Conservation (phyloP, 164 flowering plant species). For the Kalanchoe fedtschenkoi region DNA sequence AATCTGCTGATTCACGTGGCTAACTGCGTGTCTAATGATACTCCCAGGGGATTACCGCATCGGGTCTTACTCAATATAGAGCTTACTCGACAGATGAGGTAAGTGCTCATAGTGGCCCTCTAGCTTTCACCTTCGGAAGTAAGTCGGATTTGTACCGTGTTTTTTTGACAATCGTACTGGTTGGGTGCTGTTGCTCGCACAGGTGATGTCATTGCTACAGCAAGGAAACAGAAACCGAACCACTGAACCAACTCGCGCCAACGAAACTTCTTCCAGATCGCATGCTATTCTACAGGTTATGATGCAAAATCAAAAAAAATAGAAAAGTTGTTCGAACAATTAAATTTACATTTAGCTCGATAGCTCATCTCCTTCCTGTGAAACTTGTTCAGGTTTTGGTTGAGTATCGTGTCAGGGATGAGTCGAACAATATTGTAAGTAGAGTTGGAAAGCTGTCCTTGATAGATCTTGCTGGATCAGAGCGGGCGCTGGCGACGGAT, state of each 20-base stretch:
- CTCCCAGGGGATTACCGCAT: constrained; percentile 73
- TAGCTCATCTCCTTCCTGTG: neutral
- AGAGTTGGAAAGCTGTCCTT: constrained; percentile 82
- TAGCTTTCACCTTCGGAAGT: neutral
- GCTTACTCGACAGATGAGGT: constrained; percentile 94
- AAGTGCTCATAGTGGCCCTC: constrained; percentile 3
- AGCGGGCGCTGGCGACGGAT: constrained; percentile 93
- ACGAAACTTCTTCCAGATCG: constrained; percentile 92
- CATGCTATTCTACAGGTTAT: constrained; percentile 93
- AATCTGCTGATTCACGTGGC: neutral
- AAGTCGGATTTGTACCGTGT: neutral
- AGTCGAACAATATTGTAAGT: constrained; percentile 40
- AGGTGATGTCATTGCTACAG: constrained; percentile 92
- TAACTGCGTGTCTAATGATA: neutral
- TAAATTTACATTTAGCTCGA: neutral
- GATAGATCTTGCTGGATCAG: constrained; percentile 93
- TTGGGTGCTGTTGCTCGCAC: constrained; percentile 9
- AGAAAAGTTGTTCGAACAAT: neutral
- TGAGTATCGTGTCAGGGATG: constrained; percentile 66
- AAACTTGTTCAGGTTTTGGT: constrained; percentile 42
- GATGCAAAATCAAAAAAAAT: neutral
- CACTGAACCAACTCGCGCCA: constrained; percentile 87
- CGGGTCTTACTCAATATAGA: constrained; percentile 86
- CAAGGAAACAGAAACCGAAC: constrained; percentile 82
- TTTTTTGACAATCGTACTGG: neutral